Base-by-base conservation (phyloP, 495 filamentous ascomycete genomes). In the Neurospora intermedia region DNA sequence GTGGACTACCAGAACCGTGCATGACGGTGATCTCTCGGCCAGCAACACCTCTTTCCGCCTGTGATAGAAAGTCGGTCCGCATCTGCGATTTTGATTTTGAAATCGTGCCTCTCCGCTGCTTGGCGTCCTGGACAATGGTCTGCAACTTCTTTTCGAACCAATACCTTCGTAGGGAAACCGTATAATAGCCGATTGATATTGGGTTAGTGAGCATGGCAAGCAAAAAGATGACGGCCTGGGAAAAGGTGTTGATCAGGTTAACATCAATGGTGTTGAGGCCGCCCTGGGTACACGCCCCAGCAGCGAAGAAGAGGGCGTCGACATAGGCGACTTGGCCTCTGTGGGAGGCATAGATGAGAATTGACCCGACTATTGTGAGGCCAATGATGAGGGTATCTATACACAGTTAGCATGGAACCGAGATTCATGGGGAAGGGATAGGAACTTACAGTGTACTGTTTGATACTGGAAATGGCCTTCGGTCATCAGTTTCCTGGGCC, bases 71-170 rank as follows among this genome's bases (percentile, higher is more conserved):
- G 74, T 87, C 86, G 2, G 87, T 86, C 69, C 88, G 87, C 23
- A 88, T 84, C 72, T 89, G 84, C 6, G 88, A 86, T 69, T 87
- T 87, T 10, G 88, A 82, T 72, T 83, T 84, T 48, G 84, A 75
- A 10, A 88, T 77, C 42, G 84, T 86, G 43, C 80, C 77, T 69
- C 87, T 78, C 48, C 78, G 81, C 48, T 76, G 74, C 46, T 79
- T 82, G 7, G 85, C 82, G 72, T 88, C 83, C 48, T 59, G 86
- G 40, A 90, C 94, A 69, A 98, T 85, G 43, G 82, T 77, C 73
- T 80, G 78, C 76, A 99, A 97, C 4, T 94, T 88, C 79, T 94
- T 97, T 82, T 98, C 94, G 77, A 99, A 99, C 95, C 94, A 98
- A 82, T 97, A 97, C 6, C 98, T 83, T 3, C 96, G 92, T 27